Conservation (phyloP, 1,284 basidiomycete species). For the Melampsora larici-populina region DNA sequence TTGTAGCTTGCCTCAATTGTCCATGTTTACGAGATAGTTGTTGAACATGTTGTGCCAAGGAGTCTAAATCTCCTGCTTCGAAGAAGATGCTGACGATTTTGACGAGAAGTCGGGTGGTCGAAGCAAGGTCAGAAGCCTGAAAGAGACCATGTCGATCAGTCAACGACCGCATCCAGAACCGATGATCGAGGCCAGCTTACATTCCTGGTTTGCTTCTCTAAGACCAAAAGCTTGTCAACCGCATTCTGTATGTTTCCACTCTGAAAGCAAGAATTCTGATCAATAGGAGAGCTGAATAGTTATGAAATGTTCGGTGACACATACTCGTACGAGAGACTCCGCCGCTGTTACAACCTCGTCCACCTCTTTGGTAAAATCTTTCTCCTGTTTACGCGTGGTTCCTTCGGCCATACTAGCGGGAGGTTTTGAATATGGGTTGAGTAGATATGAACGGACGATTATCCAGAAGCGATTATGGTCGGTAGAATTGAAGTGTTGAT, state of each 20-base stretch:
- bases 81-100: slow-evolving; percentile 70
- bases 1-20: slow-evolving; percentile 84
- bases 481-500: too few relatives aligned
- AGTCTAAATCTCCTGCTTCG: slow-evolving; percentile 65
- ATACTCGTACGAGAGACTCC: slow-evolving; percentile 56
- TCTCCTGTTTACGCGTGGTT: slow-evolving; percentile 58
- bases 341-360: slow-evolving; percentile 57
- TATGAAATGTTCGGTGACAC: slow-evolving; percentile 20
- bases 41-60: slow-evolving; percentile 70
- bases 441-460: too few relatives aligned
- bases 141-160: not conserved
- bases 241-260: slow-evolving; percentile 75
- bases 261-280: slow-evolving; percentile 48
- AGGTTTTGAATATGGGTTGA: too few relatives aligned
- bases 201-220: slow-evolving; percentile 97
- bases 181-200: slow-evolving; percentile 59
- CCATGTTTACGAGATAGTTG: slow-evolving; percentile 92
- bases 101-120: slow-evolving; percentile 80
- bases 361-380: slow-evolving; percentile 60
- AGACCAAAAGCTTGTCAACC: slow-evolving; percentile 77
- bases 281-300: slow-evolving; percentile 42
- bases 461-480: too few relatives aligned
- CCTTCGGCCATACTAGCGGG: slow-evolving; percentile 47
- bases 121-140: slow-evolving; percentile 85
- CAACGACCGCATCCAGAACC: not conserved